Evolutionary conservation across 345 rosid species (phyloP), one percentile per base, ranked within the genome.

Genomic region (Syzygium oleosum): DNA sequence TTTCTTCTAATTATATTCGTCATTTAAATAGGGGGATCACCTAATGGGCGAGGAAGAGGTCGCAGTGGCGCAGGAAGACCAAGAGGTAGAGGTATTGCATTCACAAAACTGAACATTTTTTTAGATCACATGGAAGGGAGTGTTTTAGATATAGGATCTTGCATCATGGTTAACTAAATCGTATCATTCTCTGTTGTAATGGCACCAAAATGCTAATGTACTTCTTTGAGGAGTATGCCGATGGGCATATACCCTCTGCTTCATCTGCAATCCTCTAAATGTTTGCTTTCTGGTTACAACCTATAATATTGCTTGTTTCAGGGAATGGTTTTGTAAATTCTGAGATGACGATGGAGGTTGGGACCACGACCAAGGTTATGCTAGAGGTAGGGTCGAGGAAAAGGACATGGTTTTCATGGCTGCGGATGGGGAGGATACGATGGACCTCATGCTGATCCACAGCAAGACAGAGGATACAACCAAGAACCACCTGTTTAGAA

Each of bases 341-440:
- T 61, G 99, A 96, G 85, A 93, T 88, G 98, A 94, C 83, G 96
- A 97, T 89, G 98, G 97, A 83, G 97, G 92, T 41, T 84, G 90
- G 91, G 98, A 97, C 85, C 94, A 89, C 85, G 92, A 94, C 86
- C 92, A 92, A 89, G 95, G 93, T 68, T 92, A 92, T 89, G 80
- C 91, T 85, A 91, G 97, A 88, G 99, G 98, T 59, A 93, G 95
- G 94, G 96, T 77, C 92, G 95, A 51, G 98, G 99, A 29, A 95
- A 97, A 92, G 98, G 96, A 51, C 93, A 95, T 87, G 90, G 92
- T 86, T 90, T 88, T 90, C 95, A 93, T 86, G 95, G 98, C 90
- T 93, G 94, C 86, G 94, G 97, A 46, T 89, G 96, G 61, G 98
- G 98, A 88, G 98, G 97, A 78, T 98, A 92, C 90, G 91, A 93